Evolutionary conservation across 2,329 filamentous ascomycete genomes (phyloP), one percentile per base, ranked within the genome.

Genomic region (Penicillium decumbens): DNA sequence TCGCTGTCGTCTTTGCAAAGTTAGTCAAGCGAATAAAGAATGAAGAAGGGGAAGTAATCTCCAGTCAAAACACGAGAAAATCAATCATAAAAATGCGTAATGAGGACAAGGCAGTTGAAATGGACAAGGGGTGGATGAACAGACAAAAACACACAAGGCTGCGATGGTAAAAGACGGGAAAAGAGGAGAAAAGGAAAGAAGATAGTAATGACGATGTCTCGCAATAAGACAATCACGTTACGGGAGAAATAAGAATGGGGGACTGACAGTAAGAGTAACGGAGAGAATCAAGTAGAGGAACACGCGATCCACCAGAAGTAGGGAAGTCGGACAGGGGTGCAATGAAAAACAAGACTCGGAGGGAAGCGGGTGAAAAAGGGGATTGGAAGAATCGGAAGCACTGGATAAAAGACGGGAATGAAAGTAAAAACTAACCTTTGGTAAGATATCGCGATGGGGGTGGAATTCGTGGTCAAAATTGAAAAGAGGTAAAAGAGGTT

Each of bases 1-100:
- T 71, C 49, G 55, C 58, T 60, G 54, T 56, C 54, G 59, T 60
- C 55, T 61, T 46, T 43, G 25, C 44, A 32, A 43, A 39, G 37
- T 43, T 52, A 47, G 39, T 40, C 18, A 49, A 33, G 15, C 18
- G 6, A 4, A 27, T 25, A 25, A 20, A 37, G 15, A 12, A 23
- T 20, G 9, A 37, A 7, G 7, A 20, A 35, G 8, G 7, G 15
- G 32, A 10, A 18, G 6, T 23, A 20, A 10, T 37, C 3, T 12
- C 18, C 33, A 18, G 9, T 37, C 33, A 41, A 25, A 43, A 50
- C 37, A 41, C 42, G 53, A 29, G 41, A 43, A 53, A 50, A 56
- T 37, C 33, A 37, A 23, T 37, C 18, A 37, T 37, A 15, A 20
- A 18, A 37, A 37, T 37, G 33, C 33, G 33, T 3, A 4, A 18